Percentiles rank a stretch among this genome's conserved stretches.
Conservation (phyloP, 2,329 filamentous ascomycete genomes). For the Lojkania enalia region DNA sequence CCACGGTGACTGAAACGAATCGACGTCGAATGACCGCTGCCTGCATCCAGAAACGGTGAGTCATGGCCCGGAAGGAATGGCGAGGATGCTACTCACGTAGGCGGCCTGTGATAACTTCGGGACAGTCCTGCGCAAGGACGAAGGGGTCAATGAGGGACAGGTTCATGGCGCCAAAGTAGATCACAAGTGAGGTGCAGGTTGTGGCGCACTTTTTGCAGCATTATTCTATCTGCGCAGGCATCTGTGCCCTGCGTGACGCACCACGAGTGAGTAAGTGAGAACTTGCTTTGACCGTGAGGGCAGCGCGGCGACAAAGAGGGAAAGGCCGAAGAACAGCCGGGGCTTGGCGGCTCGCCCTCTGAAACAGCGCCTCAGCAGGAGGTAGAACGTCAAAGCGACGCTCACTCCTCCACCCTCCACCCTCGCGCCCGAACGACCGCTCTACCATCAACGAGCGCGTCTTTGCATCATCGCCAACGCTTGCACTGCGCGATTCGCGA, state of each 20-base stretch:
- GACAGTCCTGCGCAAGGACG: conserved; percentile 78
- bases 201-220: no score
- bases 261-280: no score
- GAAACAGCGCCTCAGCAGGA: conserved; percentile 3
- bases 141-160: conserved; percentile 72
- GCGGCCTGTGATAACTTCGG: conserved; percentile 84
- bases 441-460: conserved; percentile 41
- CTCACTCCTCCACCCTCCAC: conserved; percentile 22
- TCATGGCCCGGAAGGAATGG: conserved; percentile 45
- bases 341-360: neutral
- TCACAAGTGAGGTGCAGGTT: no score
- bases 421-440: conserved; percentile 35
- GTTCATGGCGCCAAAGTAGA: conserved; percentile 67
- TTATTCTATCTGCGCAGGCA: no score
- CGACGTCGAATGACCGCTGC: conserved; percentile 66
- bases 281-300: neutral
- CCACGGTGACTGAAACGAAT: conserved; percentile 90
- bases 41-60: conserved; percentile 40
- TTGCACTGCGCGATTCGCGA: conserved; percentile 31
- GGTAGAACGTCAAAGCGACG: neutral
- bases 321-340: neutral
- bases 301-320: neutral
- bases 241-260: no score
- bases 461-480: conserved; percentile 26
- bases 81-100: conserved; percentile 67